Evolutionary conservation across 2,329 filamentous ascomycete species (phyloP), one percentile per base, ranked within the genome.

Genomic region (Raffaelea albimanens): DNA sequence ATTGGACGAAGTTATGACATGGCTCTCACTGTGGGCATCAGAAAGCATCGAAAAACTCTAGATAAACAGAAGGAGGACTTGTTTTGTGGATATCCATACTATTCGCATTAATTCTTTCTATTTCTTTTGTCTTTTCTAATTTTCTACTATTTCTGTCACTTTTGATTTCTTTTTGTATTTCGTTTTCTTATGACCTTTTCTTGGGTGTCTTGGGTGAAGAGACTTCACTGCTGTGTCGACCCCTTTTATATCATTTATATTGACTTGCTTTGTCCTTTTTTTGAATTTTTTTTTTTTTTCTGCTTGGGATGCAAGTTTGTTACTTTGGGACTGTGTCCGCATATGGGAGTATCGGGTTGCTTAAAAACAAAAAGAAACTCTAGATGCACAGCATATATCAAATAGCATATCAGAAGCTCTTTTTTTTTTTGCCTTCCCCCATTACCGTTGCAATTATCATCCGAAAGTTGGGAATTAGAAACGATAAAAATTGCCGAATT

Each of bases 1-100:
- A 45, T 45, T 45, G 20, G 44, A 45, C 31, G 44, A 45, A 13
- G 41, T n/a, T 33, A 43, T n/a, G 43, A 45, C 44, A 13, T 23
- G 5, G 21, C 10, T 19, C 19, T 29, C 31, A 42, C 13, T 21
- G 34, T 19, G 34, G 34, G 18, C 2, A 31, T 23, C 5, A 13
- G 19, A 45, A 13, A 45, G 43, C 31, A 42, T 42, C 18, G 23
- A 20, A 23, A 38, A 7, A 7, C 5, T 19, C 14, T n/a, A 16
- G 18, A 38, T 16, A 38, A 19, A 16, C n/a, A n/a, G 14, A 43
- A 29, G 18, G 14, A 38, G 34, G 7, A 16, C 5, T 38, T 16
- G 34, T 38, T 38, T 38, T 38, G 13, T 38, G 7, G 25, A 29
- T 13, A 29, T n/a, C 25, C 25, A 29, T 29, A 29, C 7, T 13